Percentiles rank a stretch among this genome's conserved stretches.
phyloP scores from a whole-genome alignment of 2,329 filamentous ascomycete genomes.

The Alternaria tenuissima region DNA sequence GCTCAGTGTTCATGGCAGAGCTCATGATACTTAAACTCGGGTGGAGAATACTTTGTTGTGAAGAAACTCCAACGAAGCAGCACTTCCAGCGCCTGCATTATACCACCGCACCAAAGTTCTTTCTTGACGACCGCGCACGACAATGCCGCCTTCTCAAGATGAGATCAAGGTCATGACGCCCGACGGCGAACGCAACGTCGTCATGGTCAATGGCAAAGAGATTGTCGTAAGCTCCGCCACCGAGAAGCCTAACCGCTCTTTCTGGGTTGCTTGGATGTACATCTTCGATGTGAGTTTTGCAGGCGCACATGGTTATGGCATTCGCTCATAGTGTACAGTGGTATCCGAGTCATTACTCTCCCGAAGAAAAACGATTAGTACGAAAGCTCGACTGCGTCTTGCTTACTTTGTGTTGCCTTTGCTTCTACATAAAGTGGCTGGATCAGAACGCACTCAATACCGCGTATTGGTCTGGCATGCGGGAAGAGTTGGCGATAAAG shows the following conservation, averaged over 20 bases:
- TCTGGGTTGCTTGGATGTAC: conserved; percentile 30
- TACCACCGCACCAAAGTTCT: background rate
- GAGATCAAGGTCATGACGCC: background rate
- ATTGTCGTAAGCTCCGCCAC: conserved; percentile 31
- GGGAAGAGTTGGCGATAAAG: conserved; percentile 31
- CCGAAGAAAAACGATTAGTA: conserved; percentile 29
- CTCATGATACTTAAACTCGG: background rate
- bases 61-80: background rate
- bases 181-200: conserved; percentile 4
- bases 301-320: background rate
- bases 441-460: conserved; percentile 32
- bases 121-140: background rate
- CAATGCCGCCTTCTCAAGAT: background rate
- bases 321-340: conserved; percentile 8
- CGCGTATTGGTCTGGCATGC: conserved; percentile 33
- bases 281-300: conserved; percentile 24
- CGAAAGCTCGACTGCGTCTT: conserved; percentile 30
- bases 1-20: background rate
- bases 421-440: conserved; percentile 36
- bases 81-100: background rate
- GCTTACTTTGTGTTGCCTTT: conserved; percentile 31
- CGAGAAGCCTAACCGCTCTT: conserved; percentile 22
- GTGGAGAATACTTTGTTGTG: background rate
- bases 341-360: conserved; percentile 32
- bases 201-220: conserved; percentile 25